Base-by-base conservation (phyloP, 306 rosid species). In the Corylus americana region DNA sequence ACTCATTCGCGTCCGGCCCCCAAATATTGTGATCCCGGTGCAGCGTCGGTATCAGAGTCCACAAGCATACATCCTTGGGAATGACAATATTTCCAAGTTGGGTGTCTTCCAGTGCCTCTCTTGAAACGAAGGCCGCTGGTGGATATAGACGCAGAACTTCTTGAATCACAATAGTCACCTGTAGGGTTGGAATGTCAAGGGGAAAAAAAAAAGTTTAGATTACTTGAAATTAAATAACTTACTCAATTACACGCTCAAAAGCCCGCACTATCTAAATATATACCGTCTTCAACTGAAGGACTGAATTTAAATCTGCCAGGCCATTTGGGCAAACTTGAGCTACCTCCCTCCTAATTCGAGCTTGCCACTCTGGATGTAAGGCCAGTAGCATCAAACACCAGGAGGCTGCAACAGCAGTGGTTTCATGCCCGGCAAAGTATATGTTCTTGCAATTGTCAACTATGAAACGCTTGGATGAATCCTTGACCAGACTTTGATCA, bases 311-410 rank as follows among this genome's bases (percentile, higher is more conserved):
- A 66, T 92, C 88, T 1, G 78, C 86, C 17, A 72, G 72, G n/a
- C 92, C 92, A 31, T 82, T 78, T 0, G 92, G 94, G 84, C 92
- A 91, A 74, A 84, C 82, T 68, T 93, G 86, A 76, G 85, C 83
- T 0, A 95, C 78, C 87, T 95, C 99, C 0, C 77, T 42, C 71
- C 96, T 78, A 1, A 95, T 83, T 27, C 88, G 90, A 55, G 80
- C 74, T 79, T 95, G 99, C 99, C 97, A 95, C 29, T 91, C 82
- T 0, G 97, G 97, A 74, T 93, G 90, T 10, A 86, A 64, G 63
- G 97, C 97, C 11, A 95, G 98, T 47, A 95, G 87, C 98, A 95
- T 88, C 85, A 95, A 74, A 71, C 90, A 81, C 99, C 99, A 95
- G 27, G 96, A 89, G 58, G 93, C 92, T 5, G 99, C 92, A 22